Conservation (phyloP, 2,329 filamentous ascomycete species). For the Hansfordia pulvinata region DNA sequence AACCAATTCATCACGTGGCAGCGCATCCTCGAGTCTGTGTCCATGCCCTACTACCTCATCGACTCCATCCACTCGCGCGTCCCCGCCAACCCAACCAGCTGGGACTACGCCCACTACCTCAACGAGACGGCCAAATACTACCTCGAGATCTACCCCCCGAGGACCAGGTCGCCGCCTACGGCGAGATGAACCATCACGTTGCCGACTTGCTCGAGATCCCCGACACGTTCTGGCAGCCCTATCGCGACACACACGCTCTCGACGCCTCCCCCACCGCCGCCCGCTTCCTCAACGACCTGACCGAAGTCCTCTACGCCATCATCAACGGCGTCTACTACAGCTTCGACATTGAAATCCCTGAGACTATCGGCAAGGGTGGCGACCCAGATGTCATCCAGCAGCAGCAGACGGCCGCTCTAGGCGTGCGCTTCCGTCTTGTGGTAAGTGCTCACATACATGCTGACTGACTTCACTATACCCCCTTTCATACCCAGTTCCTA, state of each 20-base stretch:
- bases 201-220: constrained; percentile 1
- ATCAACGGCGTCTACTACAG: constrained; percentile 1
- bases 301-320: background rate
- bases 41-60: constrained; percentile 7
- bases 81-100: too few species aligned
- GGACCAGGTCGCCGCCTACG: background rate
- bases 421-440: constrained; percentile 1
- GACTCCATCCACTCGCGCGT: background rate
- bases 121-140: too few species aligned
- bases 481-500: background rate
- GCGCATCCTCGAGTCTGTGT: constrained; percentile 23
- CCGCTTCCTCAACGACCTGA: background rate
- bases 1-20: constrained; percentile 30
- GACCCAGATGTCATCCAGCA: too few species aligned
- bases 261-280: too few species aligned
- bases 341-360: constrained; percentile 1
- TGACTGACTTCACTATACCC: background rate
- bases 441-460: background rate
- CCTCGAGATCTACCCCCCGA: too few species aligned
- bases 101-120: too few species aligned
- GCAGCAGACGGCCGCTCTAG: too few species aligned
- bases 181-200: background rate
- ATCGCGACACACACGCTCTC: background rate
- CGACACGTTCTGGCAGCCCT: background rate
- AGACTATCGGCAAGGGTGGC: constrained; percentile 1